Percentiles rank a stretch among this genome's conserved stretches.
Conservation (phyloP, 2,329 filamentous ascomycete species). For the Trichoderma sp. region DNA sequence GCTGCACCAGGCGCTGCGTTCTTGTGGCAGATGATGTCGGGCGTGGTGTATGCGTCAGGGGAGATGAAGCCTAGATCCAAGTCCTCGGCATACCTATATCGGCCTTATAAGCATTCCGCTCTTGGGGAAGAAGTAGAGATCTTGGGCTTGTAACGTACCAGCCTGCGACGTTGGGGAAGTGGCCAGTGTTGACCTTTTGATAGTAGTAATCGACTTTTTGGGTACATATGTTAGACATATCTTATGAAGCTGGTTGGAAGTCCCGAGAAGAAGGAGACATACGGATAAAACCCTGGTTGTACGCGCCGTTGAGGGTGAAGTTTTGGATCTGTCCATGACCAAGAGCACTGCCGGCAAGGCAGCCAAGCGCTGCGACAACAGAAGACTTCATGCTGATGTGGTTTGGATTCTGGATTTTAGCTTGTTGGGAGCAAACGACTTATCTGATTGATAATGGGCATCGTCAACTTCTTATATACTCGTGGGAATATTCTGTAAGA, state of each 20-base stretch:
- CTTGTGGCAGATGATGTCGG: constrained; percentile 52
- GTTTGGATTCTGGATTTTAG: neutral
- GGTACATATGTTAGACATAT: neutral
- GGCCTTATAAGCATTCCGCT: neutral
- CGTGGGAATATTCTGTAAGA: neutral
- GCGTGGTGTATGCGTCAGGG: constrained; percentile 41
- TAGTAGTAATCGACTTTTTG: constrained; percentile 15
- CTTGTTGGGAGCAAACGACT: neutral
- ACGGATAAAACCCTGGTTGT: constrained; percentile 15
- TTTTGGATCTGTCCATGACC: constrained; percentile 13
- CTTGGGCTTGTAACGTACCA: neutral
- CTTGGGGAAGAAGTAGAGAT: neutral
- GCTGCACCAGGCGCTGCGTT: constrained; percentile 40
- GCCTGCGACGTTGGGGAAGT: constrained; percentile 12
- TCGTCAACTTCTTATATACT: neutral
- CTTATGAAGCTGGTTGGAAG: neutral
- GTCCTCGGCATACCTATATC: constrained; percentile 4
- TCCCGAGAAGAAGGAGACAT: neutral
- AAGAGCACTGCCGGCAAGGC: neutral
- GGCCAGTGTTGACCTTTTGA: constrained; percentile 12
- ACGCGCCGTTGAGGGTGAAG: constrained; percentile 3
- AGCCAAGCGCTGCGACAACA: neutral
- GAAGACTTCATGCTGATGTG: neutral
- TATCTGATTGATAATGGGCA: neutral
- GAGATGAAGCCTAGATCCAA: constrained; percentile 42